Conservation (phyloP, 495 filamentous ascomycete genomes). For the Penicillium fimorum region DNA sequence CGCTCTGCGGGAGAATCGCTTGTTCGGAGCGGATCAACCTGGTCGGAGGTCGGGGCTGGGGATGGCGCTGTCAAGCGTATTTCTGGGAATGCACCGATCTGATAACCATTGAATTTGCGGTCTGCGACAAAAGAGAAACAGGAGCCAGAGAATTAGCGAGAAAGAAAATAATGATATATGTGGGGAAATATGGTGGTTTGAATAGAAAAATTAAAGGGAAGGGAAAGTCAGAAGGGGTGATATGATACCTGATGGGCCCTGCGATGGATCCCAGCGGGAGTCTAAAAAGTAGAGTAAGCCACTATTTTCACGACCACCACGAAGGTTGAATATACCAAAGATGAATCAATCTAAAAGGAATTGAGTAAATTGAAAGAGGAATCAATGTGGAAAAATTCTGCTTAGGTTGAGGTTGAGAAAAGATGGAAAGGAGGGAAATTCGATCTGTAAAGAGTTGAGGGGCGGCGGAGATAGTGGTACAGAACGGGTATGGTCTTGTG, state of each 20-base stretch:
- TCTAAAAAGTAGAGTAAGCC: constrained; percentile 25
- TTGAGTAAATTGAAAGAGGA: constrained; percentile 1
- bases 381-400: constrained; percentile 2
- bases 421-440: constrained; percentile 16
- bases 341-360: constrained; percentile 19
- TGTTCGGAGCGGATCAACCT: constrained; percentile 48
- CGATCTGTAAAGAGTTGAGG: constrained; percentile 25
- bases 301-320: constrained; percentile 12
- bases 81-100: constrained; percentile 40
- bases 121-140: constrained; percentile 11
- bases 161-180: constrained; percentile 2
- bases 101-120: constrained; percentile 15
- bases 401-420: constrained; percentile 4
- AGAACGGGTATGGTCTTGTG: neutral
- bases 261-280: constrained; percentile 33
- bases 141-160: constrained; percentile 7
- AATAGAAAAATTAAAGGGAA: constrained; percentile 7
- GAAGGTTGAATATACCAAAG: constrained; percentile 12
- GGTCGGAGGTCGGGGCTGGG: constrained; percentile 36
- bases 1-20: constrained; percentile 43
- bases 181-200: constrained; percentile 11
- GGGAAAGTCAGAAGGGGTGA: constrained; percentile 8
- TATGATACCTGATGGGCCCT: constrained; percentile 26
- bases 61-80: constrained; percentile 41
- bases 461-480: constrained; percentile 15